Base-by-base conservation (phyloP, 1,284 basidiomycete species). In the Malassezia sympodialis region DNA sequence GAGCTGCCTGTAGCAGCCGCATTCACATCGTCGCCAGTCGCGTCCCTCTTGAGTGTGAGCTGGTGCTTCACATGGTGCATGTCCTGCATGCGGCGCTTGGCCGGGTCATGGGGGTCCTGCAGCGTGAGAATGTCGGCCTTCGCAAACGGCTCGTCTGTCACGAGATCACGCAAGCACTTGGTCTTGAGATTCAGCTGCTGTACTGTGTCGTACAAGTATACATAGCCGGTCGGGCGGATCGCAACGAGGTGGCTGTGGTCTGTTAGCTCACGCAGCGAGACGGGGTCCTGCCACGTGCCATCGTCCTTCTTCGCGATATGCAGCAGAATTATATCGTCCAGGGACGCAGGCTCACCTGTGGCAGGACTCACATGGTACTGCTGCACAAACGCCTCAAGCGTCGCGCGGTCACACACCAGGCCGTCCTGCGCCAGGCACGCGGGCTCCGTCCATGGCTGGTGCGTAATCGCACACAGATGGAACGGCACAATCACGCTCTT, bases 71-170 rank as follows among this genome's bases (percentile, higher is more conserved):
- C 62, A 49, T 77, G 54, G 34, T 57, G 24, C 55, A 57, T 48
- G 7, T 47, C 24, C 30, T 48, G 45, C 55, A 52, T 57, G 7
- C 17, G 46, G 35, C 55, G 55, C 19, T 39, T 31, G 8, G 59
- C 51, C 1, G 73, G 61, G 40, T 75, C 73, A 23, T 75, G 62
- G 4, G 77, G 77, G 57, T 78, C 77, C 53, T 78, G 72, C 1
- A 96, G 78, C 2, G 88, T 94, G 58, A 98, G 87, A 48, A 96
- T 82, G 67, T 98, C 93, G 58, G 83, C 81, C 72, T 89, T 87
- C 0, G 60, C 87, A 76, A 94, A 93, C 8, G 84, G 80, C 53
- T 84, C 80, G 68, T 96, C 94, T 1, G 56, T 60, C 6, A 98
- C 79, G 14, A 98, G 78, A 76, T 99, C 94, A 58, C 80, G 81